A percentile compares a stretch with the other conserved stretches of the same genome.
Conservation (phyloP, 352 stramenopile species). For the Pythium brachiatum region DNA sequence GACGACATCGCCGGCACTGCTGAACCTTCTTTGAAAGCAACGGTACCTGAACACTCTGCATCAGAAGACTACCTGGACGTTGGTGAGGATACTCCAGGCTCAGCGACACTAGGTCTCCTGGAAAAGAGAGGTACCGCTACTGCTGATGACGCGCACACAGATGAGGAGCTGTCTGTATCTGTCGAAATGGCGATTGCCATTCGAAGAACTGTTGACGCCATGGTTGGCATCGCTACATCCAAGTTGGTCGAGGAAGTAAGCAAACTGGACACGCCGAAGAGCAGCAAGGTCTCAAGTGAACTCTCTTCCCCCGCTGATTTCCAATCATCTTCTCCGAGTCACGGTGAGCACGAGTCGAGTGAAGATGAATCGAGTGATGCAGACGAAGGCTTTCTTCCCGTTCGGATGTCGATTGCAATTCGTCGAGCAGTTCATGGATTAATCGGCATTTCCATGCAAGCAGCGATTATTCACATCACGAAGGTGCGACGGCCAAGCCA, state of each 20-base stretch:
- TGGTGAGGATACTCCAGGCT: not conserved
- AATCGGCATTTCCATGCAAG: constrained; percentile 45
- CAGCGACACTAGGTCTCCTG: not conserved
- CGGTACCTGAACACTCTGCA: not conserved
- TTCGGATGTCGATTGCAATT: constrained; percentile 41
- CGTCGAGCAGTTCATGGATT: constrained; percentile 35
- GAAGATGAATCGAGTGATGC: not conserved
- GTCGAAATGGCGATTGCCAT: constrained; percentile 51
- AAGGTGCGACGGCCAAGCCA: constrained; percentile 24
- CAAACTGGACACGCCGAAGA: not conserved
- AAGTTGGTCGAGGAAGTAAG: constrained; percentile 3
- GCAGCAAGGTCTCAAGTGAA: not conserved
- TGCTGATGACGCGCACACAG: not conserved
- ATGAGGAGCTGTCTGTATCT: not conserved
- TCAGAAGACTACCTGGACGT: not conserved
- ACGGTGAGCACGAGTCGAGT: not conserved
- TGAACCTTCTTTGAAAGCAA: no score
- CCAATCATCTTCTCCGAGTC: not conserved
- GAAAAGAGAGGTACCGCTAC: not conserved
- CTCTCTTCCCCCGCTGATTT: not conserved
- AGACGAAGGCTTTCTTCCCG: constrained; percentile 22
- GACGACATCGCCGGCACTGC: not conserved
- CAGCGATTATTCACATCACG: constrained; percentile 31
- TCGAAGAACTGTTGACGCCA: constrained; percentile 35
- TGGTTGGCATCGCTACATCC: constrained; percentile 34